Base-by-base conservation (phyloP, 306 rosid species). In the Oemleria cerasiformis region DNA sequence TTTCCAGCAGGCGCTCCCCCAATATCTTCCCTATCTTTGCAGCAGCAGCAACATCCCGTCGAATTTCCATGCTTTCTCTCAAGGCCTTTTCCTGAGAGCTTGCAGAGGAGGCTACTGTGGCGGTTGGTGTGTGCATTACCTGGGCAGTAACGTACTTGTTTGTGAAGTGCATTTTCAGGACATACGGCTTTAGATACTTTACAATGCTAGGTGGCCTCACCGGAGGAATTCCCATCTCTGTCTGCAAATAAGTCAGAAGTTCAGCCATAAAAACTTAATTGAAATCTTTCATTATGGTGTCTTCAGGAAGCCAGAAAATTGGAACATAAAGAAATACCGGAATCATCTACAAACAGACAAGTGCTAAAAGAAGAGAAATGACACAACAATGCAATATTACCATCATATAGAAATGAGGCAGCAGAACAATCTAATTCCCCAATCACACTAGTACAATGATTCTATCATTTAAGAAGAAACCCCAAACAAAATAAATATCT, bases 41-140 rank as follows among this genome's bases (percentile, higher is more conserved):
- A 65, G 99, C 99, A 43, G 97, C 98, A 73, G 96, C 96, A 79
- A 94, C 95, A 51, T 91, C 96, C 0, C 91, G 79, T 2, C 64
- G 81, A 14, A 81, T 75, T 65, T 85, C 97, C 96, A 91, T 68
- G 76, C 84, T 81, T 43, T 81, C 70, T 62, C 88, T 84, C 69
- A 91, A 74, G 36, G 81, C 84, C 78, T 87, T 94, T 75, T 94
- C 98, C 44, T 91, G 94, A 3, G 92, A 88, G 74, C 97, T 89
- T 58, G 96, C 92, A 36, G 92, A 82, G 59, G 88, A 84, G 42
- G 98, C 95, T 19, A 89, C 91, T 0, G 92, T 89, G 54, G 98
- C 98, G 6, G 97, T 88, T 73, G 92, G 91, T 6, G 85, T 68
- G 70, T 94, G 97, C 77, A 89, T 61, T 67, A 94, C 97, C 83